Conservation (phyloP, 345 rosid species). For the Stellera chamaejasme region DNA sequence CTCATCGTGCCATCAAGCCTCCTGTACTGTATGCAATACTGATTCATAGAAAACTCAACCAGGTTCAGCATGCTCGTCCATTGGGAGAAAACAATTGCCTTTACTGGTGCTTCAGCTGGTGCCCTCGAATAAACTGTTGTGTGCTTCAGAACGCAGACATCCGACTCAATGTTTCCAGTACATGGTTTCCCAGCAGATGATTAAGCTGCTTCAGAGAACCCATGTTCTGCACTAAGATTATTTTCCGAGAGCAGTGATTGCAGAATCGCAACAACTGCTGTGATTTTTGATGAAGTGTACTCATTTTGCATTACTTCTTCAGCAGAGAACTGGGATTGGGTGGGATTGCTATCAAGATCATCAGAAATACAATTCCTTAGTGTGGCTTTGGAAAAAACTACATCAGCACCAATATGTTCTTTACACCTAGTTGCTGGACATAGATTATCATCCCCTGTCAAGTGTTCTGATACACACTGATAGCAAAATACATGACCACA, state of each 20-base stretch:
- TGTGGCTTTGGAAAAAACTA: slow-evolving; percentile 68
- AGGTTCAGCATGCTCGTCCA: slow-evolving; percentile 94
- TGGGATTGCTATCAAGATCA: slow-evolving; percentile 31
- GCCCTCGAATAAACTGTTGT: slow-evolving; percentile 26
- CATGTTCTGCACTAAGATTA: slow-evolving; percentile 23
- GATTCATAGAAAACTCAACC: slow-evolving; percentile 49
- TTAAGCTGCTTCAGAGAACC: slow-evolving; percentile 26
- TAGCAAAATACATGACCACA: slow-evolving; percentile 92
- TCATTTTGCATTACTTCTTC: slow-evolving; percentile 43
- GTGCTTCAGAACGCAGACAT: slow-evolving; percentile 28
- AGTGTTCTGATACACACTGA: slow-evolving; percentile 71
- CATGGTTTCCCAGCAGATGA: slow-evolving; percentile 15
- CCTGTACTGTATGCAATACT: slow-evolving; percentile 47
- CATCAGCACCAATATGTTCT: slow-evolving; percentile 61
- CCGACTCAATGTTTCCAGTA: slow-evolving; percentile 13
- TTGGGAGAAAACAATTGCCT: slow-evolving; percentile 84
- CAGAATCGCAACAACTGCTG: slow-evolving; percentile 60
- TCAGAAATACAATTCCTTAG: slow-evolving; percentile 44
- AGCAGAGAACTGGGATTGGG: slow-evolving; percentile 25
- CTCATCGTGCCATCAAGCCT: slow-evolving; percentile 93
- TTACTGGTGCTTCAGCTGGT: slow-evolving; percentile 39
- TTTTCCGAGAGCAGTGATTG: slow-evolving; percentile 31
- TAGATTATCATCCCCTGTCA: slow-evolving; percentile 71
- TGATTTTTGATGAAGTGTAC: slow-evolving; percentile 70
- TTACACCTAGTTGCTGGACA: slow-evolving; percentile 70